Conservation (phyloP, 1,284 basidiomycete genomes). For the Malassezia slooffiae region DNA sequence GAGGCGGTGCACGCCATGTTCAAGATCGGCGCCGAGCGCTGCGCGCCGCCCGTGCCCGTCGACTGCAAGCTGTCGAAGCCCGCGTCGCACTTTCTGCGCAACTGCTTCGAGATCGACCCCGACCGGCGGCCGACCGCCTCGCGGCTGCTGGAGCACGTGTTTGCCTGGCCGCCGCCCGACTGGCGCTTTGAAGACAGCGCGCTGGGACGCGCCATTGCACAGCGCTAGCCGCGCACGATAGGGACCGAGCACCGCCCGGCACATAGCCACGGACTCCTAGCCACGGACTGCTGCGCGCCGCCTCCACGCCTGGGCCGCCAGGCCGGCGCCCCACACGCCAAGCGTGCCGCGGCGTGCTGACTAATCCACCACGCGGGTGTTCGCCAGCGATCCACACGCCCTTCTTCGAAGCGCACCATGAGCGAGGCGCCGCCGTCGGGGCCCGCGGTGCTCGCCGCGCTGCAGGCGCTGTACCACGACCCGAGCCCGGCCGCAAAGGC, state of each 20-base stretch:
- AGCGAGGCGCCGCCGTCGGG: slow-evolving; percentile 9
- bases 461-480: slow-evolving; percentile 52
- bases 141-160: slow-evolving; percentile 71
- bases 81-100: slow-evolving; percentile 73
- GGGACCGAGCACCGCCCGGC: no score
- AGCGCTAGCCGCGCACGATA: no score
- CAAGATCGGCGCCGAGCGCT: slow-evolving; percentile 72
- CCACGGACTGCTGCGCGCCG: no score
- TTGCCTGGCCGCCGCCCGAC: slow-evolving; percentile 50
- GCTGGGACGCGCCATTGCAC: slow-evolving; percentile 19
- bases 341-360: no score
- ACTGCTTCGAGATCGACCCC: slow-evolving; percentile 84
- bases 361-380: no score
- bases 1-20: slow-evolving; percentile 87
- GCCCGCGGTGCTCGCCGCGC: slow-evolving; percentile 48
- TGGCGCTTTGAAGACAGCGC: slow-evolving; percentile 34
- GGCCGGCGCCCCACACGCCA: no score
- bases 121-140: slow-evolving; percentile 71
- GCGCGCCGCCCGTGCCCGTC: slow-evolving; percentile 76
- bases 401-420: slow-evolving; percentile 5
- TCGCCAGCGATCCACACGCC: no score
- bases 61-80: slow-evolving; percentile 64
- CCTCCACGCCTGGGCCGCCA: no score
- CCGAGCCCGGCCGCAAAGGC: slow-evolving; percentile 74
- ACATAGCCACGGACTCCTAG: no score